Conservation (phyloP, 73 alveolate genomes). For the Tetrahymena malaccensis region DNA sequence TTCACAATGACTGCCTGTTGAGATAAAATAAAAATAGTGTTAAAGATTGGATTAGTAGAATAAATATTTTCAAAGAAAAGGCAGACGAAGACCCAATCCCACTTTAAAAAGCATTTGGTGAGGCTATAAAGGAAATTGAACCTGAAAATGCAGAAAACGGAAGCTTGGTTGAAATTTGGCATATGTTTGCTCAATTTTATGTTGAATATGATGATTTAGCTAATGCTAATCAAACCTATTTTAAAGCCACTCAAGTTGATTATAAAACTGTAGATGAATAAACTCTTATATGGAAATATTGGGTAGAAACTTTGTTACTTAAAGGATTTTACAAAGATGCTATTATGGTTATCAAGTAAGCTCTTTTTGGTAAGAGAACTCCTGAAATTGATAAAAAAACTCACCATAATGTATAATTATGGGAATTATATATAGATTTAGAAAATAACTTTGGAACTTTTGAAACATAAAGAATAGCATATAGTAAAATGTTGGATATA, state of each 20-base stretch:
- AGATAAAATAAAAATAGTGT: slow-evolving; percentile 91
- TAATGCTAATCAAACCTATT: slow-evolving; percentile 57
- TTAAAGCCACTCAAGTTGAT: slow-evolving; percentile 57
- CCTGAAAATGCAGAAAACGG: slow-evolving; percentile 81
- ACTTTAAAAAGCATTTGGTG: slow-evolving; percentile 58
- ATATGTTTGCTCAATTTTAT: slow-evolving; percentile 74
- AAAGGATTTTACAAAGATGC: slow-evolving; percentile 70
- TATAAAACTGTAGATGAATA: slow-evolving; percentile 65
- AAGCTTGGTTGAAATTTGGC: slow-evolving; percentile 80
- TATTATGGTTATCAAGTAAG: slow-evolving; percentile 51
- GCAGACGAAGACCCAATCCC: slow-evolving; percentile 41
- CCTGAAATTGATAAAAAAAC: slow-evolving; percentile 48
- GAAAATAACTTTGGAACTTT: slow-evolving; percentile 66
- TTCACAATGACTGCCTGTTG: slow-evolving; percentile 71
- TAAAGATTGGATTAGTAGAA: slow-evolving; percentile 86
- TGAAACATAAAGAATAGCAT: slow-evolving; percentile 58
- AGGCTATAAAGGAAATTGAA: slow-evolving; percentile 82
- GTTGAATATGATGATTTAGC: slow-evolving; percentile 58
- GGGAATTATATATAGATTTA: slow-evolving; percentile 77
- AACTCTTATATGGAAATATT: slow-evolving; percentile 58
- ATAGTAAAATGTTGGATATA: slow-evolving; percentile 68
- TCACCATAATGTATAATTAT: slow-evolving; percentile 34
- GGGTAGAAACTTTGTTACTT: slow-evolving; percentile 70
- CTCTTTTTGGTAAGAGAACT: slow-evolving; percentile 49
- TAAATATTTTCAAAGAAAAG: slow-evolving; percentile 61